Conservation (phyloP, 1,284 basidiomycete species). For the Ceratobasidium sp. region DNA sequence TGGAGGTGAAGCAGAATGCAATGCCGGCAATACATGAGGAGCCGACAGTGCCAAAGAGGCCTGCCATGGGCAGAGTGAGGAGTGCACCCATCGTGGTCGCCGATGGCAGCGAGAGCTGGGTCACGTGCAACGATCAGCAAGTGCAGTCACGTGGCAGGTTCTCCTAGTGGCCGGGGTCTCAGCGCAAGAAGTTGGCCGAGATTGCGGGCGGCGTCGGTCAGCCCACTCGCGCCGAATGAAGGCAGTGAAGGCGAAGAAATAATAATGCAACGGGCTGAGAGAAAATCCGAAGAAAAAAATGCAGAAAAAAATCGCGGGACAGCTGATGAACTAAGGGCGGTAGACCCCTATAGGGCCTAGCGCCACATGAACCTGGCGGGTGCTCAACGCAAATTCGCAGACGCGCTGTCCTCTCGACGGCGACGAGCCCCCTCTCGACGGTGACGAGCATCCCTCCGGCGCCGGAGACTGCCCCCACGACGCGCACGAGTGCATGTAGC, state of each 20-base stretch:
- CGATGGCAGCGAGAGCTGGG: constrained; percentile 12
- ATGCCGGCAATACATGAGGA: constrained; percentile 82
- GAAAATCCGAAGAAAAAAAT: too few relatives aligned
- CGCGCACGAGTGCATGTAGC: constrained; percentile 13
- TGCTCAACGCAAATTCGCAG: constrained; percentile 21
- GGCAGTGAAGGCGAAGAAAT: too few relatives aligned
- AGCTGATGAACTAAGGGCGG: constrained; percentile 9
- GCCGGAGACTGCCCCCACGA: constrained; percentile 2
- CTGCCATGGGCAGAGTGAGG: constrained; percentile 85
- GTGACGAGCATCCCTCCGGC: constrained; percentile 4
- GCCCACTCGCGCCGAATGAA: too few relatives aligned
- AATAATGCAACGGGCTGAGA: too few relatives aligned
- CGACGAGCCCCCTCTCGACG: constrained; percentile 17
- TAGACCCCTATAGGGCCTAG: constrained; percentile 23
- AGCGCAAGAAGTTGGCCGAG: background rate
- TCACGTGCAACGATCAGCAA: constrained; percentile 23
- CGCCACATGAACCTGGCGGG: constrained; percentile 26
- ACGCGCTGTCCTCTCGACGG: constrained; percentile 19
- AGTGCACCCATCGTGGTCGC: constrained; percentile 71
- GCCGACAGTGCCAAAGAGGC: constrained; percentile 75
- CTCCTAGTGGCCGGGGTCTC: background rate
- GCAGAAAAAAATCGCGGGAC: background rate
- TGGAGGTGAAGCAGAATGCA: constrained; percentile 82
- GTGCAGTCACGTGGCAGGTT: too few relatives aligned
- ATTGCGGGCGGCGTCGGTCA: background rate